A percentile compares a stretch with the other conserved stretches of the same genome.
These are phyloP conservation scores for Eimeria maxima DNA, from an alignment of 169 alveolate species.

Conservation along the genomic window DNA sequence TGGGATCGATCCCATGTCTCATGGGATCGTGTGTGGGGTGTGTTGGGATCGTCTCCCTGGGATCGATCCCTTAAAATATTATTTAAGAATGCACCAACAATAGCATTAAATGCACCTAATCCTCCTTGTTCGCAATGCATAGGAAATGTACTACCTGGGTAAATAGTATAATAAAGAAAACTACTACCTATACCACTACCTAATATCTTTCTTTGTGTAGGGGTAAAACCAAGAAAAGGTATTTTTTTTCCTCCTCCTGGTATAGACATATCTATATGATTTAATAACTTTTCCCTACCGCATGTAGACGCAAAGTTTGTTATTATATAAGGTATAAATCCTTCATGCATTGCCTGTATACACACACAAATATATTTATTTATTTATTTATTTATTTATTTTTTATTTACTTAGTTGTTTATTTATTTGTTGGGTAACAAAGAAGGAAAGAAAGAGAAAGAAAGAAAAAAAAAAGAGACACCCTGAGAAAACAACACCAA, in stretches of 20 bases:
- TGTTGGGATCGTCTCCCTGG: background rate
- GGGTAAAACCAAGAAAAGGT: background rate
- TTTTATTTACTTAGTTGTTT: no score
- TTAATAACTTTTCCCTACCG: background rate
- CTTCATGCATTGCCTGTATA: background rate
- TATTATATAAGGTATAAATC: background rate
- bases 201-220: background rate
- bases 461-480: background rate
- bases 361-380: background rate
- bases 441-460: background rate
- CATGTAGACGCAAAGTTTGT: background rate
- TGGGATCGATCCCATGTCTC: no score
- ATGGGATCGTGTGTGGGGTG: no score
- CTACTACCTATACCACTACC: background rate
- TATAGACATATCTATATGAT: background rate
- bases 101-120: slow-evolving; percentile 15
- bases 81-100: background rate
- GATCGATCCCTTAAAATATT: background rate
- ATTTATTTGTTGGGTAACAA: no score
- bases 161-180: background rate
- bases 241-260: background rate
- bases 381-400: no score
- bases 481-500: background rate
- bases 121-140: slow-evolving; percentile 60
- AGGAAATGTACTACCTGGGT: slow-evolving; percentile 28